Percentiles rank a stretch among this genome's conserved stretches.
phyloP scores from a whole-genome alignment of 371 early-diverging fungal genomes.

The Parasitella parasitica region DNA sequence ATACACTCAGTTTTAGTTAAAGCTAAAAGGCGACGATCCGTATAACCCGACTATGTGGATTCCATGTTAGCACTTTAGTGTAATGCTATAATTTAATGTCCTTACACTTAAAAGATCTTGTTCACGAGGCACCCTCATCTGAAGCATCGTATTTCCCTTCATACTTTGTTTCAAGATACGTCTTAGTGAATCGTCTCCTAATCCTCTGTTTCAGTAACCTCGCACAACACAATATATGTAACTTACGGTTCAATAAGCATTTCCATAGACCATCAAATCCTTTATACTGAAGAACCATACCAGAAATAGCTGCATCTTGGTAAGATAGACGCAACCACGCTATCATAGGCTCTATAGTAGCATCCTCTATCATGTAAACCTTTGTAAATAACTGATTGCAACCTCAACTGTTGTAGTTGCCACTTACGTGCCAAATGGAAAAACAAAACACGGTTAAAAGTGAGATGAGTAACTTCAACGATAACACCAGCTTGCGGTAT shows the following conservation, averaged over 20 bases:
- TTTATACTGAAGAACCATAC: conserved; percentile 45
- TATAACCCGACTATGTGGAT: conserved; percentile 22
- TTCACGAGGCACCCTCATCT: conserved; percentile 35
- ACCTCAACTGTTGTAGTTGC: not conserved
- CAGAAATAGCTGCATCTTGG: conserved; percentile 45
- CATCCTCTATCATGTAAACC: conserved; percentile 33
- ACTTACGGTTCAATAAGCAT: conserved; percentile 36
- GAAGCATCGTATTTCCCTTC: conserved; percentile 29
- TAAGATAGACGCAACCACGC: conserved; percentile 48
- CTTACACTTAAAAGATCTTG: conserved; percentile 35
- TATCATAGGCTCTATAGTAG: conserved; percentile 53
- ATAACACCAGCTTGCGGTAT: conserved; percentile 34
- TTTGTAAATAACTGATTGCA: not conserved
- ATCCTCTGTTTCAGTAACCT: not conserved
- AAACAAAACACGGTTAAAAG: conserved; percentile 41
- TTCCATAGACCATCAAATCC: conserved; percentile 37
- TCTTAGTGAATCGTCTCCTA: conserved; percentile 29
- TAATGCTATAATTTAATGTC: not conserved
- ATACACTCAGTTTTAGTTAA: conserved; percentile 13
- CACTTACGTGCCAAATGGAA: conserved; percentile 49
- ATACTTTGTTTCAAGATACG: conserved; percentile 29
- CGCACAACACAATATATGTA: not conserved
- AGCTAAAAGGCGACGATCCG: conserved; percentile 22
- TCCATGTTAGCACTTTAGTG: no score
- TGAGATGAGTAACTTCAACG: conserved; percentile 47